phyloP scores from a whole-genome alignment of 352 stramenopile species.

The Pythium sukuiense region DNA sequence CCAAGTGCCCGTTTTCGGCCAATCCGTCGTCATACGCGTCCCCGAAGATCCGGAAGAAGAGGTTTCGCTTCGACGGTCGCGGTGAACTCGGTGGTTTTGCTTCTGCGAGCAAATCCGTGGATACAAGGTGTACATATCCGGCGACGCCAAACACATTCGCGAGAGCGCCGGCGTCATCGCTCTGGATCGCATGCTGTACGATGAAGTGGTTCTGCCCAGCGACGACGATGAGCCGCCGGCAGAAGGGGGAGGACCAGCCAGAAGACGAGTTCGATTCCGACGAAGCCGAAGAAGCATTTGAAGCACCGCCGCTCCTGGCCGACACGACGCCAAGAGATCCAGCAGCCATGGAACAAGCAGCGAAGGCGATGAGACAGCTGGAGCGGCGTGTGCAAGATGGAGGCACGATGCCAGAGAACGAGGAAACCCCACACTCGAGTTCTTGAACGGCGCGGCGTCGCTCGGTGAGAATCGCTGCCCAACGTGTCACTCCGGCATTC shows the following conservation, averaged over 20 bases:
- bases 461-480: no score
- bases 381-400: no score
- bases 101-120: neutral
- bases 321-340: no score
- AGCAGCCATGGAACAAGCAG: no score
- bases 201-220: neutral
- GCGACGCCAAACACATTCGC: neutral
- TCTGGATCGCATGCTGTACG: neutral
- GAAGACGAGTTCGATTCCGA: neutral
- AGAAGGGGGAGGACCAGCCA: neutral
- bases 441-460: no score
- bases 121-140: constrained; percentile 3
- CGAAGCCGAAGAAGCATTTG: no score
- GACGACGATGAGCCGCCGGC: neutral
- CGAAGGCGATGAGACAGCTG: no score
- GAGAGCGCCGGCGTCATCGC: neutral
- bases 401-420: no score
- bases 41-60: neutral
- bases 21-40: neutral
- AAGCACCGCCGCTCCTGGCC: no score
- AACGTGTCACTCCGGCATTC: neutral
- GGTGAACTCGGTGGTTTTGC: constrained; percentile 1
- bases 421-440: no score
- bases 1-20: neutral
- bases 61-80: constrained; percentile 1